Evolutionary conservation across 2,329 filamentous ascomycete species (phyloP), one percentile per base, ranked within the genome.

Genomic region (Aspergillus oerlinghausenensis): DNA sequence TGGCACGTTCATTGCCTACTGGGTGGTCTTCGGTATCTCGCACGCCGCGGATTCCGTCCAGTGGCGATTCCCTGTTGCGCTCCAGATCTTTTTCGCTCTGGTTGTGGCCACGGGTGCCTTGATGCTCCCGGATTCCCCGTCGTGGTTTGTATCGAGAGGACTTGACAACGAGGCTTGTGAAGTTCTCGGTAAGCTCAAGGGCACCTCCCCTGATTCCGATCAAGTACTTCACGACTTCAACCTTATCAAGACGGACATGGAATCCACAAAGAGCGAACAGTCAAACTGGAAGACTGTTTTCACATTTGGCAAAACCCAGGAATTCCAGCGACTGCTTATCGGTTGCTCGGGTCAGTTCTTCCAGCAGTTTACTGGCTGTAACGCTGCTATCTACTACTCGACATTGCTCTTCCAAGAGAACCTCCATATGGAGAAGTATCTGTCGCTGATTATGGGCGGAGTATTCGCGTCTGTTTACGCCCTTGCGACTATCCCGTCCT

Each of bases 81-180:
- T 81, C 58, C 77, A 81, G 59, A 67, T 79, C n/a, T 47, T 79
- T 53, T 73, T 80, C 47, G 78, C 62, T 11, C 6, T 69, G 7
- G 23, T 63, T 5, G 63, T 68, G 29, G 55, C 51, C 17, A 2
- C 26, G 8, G 68, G 68, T 43, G 65, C 59, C 28, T 4, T 66
- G 0, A 35, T 64, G 17, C 69, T 83, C 1, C 81, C 81, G 8
- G 82, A 84, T 56, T 82, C 79, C 0, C 82, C 82, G 7, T 73
- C 80, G 42, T 83, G 80, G 78, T 72, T 84, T 21, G 75, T 84
- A 10, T 69, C 79, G 52, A 77, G 79, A 51, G 81, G 80, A 17
- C 69, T 74, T 40, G 76, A 82, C 59, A 70, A 72, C 55, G 79
- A 76, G 62, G 81, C 70, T 42, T 70, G 71, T 14, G 67, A 73